Base-by-base conservation (phyloP, 805 yeast species). In the Candida sonorensis region DNA sequence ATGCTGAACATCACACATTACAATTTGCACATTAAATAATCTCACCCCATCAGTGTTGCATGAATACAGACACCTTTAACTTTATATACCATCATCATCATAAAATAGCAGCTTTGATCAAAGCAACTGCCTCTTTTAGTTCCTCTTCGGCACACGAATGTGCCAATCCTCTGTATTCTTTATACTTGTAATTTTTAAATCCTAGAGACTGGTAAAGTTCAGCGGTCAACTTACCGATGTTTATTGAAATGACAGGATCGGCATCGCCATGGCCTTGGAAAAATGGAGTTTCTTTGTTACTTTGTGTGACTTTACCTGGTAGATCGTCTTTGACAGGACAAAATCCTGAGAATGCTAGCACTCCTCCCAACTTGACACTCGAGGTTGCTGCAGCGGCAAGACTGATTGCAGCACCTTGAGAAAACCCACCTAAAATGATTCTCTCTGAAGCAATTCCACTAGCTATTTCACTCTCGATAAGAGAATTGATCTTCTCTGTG, bases 401-500 rank as follows among this genome's bases (percentile, higher is more conserved):
- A 1, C 92, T 61, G 9, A 90, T 39, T 2, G 94, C 87, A 30
- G 86, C 94, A 34, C 98, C 98, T 60, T 92, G 98, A 4, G 94
- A 81, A 53, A 92, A 92, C 0, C 98, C 98, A 22, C 97, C 97
- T 36, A 92, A 64, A n/a, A 92, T 63, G 29, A 92, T 81, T 33
- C 81, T 72, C 12, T 74, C 75, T 0, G 81, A 64, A 4, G 72
- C 66, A 22, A 82, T 69, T 8, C 80, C 75, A 6, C 47, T 45
- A 7, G 69, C 71, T 11, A 71, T 61, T 43, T 79, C 76, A 34
- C 75, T 75, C 14, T 67, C 53, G 26, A 81, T 64, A 41, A 68
- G 60, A 1, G 46, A 45, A 31, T 67, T 62, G 16, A 80, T 61
- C 3, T 57, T 45, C 1, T 66, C 64, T 27, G 75, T 59, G 10